Evolutionary conservation across 176 grass and related monocot species (phyloP).

Genomic region (Cymbopogon citratus): DNA sequence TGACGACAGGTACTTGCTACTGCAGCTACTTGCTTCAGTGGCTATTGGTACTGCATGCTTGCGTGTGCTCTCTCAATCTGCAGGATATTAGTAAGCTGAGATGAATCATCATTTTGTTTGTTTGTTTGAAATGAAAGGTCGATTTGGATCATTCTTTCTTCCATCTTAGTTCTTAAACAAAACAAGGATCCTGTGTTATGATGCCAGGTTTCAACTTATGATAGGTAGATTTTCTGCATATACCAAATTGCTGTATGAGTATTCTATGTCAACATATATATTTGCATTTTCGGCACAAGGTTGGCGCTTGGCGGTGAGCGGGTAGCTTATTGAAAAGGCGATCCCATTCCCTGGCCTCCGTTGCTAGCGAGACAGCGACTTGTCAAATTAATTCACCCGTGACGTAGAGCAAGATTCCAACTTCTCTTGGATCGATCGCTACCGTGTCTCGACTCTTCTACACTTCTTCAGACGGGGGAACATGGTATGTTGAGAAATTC

Average conservation of each 20-base stretch:
- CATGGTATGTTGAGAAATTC: neutral
- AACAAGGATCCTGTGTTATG: neutral
- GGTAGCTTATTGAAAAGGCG: conserved; percentile 11
- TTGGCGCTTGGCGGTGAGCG: neutral
- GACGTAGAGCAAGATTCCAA: neutral
- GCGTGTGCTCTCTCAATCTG: too few relatives aligned
- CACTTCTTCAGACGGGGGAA: neutral
- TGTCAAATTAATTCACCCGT: neutral
- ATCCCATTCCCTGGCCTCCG: neutral
- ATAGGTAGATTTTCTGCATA: neutral
- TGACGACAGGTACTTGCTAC: too few relatives aligned
- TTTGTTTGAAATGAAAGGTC: neutral
- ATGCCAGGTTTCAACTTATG: neutral
- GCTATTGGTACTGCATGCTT: too few relatives aligned
- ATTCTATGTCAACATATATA: too few relatives aligned
- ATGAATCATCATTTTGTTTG: neutral
- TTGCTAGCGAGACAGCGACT: neutral
- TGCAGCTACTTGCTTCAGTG: too few relatives aligned
- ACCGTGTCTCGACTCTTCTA: neutral
- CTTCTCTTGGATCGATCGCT: neutral
- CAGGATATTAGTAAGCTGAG: neutral
- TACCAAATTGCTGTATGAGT: too few relatives aligned
- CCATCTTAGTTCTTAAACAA: neutral
- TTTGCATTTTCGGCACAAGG: too few relatives aligned
- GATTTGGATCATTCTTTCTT: neutral